Evolutionary conservation across 1,139 yeast genomes (phyloP).

Genomic region (Geotrichum macrosporum): DNA sequence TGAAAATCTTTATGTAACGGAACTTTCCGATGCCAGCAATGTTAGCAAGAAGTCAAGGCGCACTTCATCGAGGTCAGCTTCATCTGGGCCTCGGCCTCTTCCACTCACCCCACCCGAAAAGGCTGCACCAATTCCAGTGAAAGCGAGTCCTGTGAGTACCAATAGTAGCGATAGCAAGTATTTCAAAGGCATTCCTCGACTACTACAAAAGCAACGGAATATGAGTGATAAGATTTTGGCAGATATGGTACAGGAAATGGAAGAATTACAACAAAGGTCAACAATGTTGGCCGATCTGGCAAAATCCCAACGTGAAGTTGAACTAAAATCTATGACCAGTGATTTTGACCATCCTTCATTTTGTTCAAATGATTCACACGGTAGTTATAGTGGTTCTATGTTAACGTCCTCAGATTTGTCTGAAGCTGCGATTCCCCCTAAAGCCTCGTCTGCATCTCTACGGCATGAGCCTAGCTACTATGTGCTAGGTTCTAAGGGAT

Average conservation of each 20-base stretch:
- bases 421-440: background rate
- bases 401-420: background rate
- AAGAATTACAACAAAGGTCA: constrained; percentile 31
- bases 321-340: background rate
- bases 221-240: constrained; percentile 30
- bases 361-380: background rate
- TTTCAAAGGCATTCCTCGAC: constrained; percentile 9
- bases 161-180: background rate
- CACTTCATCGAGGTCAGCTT: background rate
- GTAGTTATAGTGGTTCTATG: too few species aligned
- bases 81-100: constrained; percentile 14
- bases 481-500: background rate
- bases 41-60: constrained; percentile 8
- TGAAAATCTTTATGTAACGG: too few species aligned
- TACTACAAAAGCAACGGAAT: constrained; percentile 23
- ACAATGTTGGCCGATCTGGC: constrained; percentile 8
- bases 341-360: background rate
- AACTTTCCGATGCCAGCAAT: background rate
- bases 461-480: background rate
- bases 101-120: constrained; percentile 12
- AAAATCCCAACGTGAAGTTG: constrained; percentile 7
- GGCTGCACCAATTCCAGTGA: too few species aligned
- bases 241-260: constrained; percentile 33
- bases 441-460: background rate
- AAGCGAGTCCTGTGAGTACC: background rate